Evolutionary conservation across 1,284 basidiomycete genomes (phyloP).

Genomic region (Clitocybe nebularis): DNA sequence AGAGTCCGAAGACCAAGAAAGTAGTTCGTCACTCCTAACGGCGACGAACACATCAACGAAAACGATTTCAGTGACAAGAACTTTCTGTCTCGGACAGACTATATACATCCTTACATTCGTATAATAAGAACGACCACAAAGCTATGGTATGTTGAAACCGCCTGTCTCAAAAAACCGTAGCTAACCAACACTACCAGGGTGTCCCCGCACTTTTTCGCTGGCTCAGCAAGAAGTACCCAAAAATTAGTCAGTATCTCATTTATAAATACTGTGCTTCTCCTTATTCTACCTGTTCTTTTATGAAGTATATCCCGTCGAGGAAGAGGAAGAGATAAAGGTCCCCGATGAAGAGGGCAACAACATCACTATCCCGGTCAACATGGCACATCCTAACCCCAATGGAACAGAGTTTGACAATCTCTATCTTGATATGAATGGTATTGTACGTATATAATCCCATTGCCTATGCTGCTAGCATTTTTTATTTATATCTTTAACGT

Average conservation of each 20-base stretch:
- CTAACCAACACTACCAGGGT: conserved; percentile 54
- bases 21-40: no score
- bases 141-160: conserved; percentile 13
- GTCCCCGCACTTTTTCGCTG: conserved; percentile 93
- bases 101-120: no score
- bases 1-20: no score
- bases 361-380: conserved; percentile 80
- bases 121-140: no score
- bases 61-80: neutral
- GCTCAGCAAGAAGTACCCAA: conserved; percentile 96
- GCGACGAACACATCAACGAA: neutral
- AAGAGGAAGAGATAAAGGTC: conserved; percentile 76
- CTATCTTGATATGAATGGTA: conserved; percentile 93
- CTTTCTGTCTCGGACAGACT: no score
- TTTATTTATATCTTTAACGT: conserved; percentile 7
- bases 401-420: conserved; percentile 94
- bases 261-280: neutral
- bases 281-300: conserved; percentile 1
- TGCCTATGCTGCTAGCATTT: no score
- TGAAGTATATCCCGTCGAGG: conserved; percentile 72
- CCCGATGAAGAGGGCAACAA: conserved; percentile 65
- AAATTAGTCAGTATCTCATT: conserved; percentile 64
- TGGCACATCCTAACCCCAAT: conserved; percentile 89
- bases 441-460: no score
- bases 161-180: conserved; percentile 1